Evolutionary conservation across 305 asterid genomes (phyloP).

Genomic region (Fraxinus angustifolia): DNA sequence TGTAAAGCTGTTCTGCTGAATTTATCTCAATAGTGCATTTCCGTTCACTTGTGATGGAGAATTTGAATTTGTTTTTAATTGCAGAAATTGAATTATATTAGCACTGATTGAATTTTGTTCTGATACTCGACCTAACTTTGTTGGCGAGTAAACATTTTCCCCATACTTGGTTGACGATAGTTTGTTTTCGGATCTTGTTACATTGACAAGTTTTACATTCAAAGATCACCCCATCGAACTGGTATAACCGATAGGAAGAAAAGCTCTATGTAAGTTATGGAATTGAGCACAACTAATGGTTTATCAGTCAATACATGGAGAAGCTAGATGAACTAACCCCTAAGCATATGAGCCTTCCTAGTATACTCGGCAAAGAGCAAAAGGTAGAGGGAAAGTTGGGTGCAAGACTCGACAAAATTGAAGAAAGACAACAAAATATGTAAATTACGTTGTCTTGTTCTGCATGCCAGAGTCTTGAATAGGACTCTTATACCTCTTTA

Average conservation of each 20-base stretch:
- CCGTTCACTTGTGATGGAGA: neutral
- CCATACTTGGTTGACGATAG: neutral
- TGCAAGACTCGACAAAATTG: neutral
- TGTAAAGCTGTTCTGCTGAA: neutral
- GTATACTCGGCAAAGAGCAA: neutral
- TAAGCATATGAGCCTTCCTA: neutral
- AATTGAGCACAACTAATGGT: neutral
- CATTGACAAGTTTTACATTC: neutral
- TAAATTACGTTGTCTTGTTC: too few relatives aligned
- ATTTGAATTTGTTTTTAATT: neutral
- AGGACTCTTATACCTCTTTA: neutral
- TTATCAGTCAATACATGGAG: neutral
- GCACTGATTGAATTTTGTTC: neutral
- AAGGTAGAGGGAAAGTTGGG: neutral
- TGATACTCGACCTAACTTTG: too few relatives aligned
- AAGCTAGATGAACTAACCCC: neutral
- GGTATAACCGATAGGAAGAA: neutral
- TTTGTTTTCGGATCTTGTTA: neutral
- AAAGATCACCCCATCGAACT: too few relatives aligned
- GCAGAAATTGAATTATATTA: neutral
- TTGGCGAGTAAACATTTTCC: neutral
- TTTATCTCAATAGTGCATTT: neutral
- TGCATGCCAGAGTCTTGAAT: neutral
- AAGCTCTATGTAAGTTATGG: neutral
- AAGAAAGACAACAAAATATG: neutral